phyloP scores from a whole-genome alignment of 305 asterid genomes.

The Fraxinus sp. region DNA sequence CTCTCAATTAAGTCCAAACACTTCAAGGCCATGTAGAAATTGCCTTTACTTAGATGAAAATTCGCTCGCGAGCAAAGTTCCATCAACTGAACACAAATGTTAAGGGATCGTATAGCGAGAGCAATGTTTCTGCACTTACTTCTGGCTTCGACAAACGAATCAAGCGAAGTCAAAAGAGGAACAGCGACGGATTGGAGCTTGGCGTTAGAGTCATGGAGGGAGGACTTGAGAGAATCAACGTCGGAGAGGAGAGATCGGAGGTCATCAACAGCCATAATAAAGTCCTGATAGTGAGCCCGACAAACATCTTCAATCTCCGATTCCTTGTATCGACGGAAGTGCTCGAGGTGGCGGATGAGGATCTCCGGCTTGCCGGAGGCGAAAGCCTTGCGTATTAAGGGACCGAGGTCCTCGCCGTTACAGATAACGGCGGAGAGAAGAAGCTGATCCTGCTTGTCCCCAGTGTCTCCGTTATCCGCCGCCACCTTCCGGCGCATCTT shows the following conservation, averaged over 20 bases:
- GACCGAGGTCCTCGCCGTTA: constrained; percentile 90
- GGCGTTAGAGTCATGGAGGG: constrained; percentile 62
- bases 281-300: constrained; percentile 92
- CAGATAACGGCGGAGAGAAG: constrained; percentile 83
- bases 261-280: constrained; percentile 91
- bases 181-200: constrained; percentile 79
- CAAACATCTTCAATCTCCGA: constrained; percentile 94
- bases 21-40: constrained; percentile 89
- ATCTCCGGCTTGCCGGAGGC: constrained; percentile 88
- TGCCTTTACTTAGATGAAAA: constrained; percentile 50
- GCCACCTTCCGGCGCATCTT: constrained; percentile 81
- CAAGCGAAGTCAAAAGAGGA: constrained; percentile 72
- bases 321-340: constrained; percentile 79
- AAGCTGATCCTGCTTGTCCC: constrained; percentile 88
- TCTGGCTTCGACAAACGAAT: constrained; percentile 69
- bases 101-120: constrained; percentile 67
- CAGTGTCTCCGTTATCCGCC: constrained; percentile 63
- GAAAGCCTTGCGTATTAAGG: constrained; percentile 80
- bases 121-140: constrained; percentile 62
- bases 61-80: constrained; percentile 81
- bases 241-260: constrained; percentile 92
- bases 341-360: constrained; percentile 71
- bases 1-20: constrained; percentile 75
- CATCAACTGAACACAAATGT: constrained; percentile 51
- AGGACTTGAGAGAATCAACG: constrained; percentile 86